Conservation (phyloP, 1,284 basidiomycete species). For the Agaricales sp. region DNA sequence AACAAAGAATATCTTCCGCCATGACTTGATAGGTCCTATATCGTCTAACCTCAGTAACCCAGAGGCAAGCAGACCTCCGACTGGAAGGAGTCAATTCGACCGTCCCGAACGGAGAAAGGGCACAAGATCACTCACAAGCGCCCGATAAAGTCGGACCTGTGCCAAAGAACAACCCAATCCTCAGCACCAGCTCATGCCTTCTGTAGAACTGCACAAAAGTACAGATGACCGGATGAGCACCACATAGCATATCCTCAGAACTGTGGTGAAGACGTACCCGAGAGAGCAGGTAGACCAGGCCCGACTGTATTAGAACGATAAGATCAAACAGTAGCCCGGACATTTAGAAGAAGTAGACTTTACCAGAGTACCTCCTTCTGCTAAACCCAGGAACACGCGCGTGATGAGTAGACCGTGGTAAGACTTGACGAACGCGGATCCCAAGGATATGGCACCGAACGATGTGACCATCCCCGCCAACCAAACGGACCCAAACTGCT, state of each 20-base stretch:
- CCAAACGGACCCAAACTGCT: slow-evolving; percentile 30
- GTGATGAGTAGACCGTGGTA: slow-evolving; percentile 32
- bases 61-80: slow-evolving; percentile 30
- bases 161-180: slow-evolving; percentile 34
- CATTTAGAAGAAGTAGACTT: slow-evolving; percentile 6
- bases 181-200: slow-evolving; percentile 29
- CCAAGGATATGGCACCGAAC: slow-evolving; percentile 31
- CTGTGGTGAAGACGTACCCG: slow-evolving; percentile 18
- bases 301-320: slow-evolving; percentile 20
- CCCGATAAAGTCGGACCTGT: slow-evolving; percentile 30
- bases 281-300: slow-evolving; percentile 28
- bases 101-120: no score
- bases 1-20: slow-evolving; percentile 32
- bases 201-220: slow-evolving; percentile 26
- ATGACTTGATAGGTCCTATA: slow-evolving; percentile 23
- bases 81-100: slow-evolving; percentile 13
- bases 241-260: no score
- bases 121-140: slow-evolving; percentile 23
- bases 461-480: slow-evolving; percentile 25
- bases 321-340: background rate
- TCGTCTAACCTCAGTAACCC: slow-evolving; percentile 24
- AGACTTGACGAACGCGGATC: slow-evolving; percentile 32
- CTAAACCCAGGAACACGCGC: slow-evolving; percentile 34
- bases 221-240: background rate
- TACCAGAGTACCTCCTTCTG: slow-evolving; percentile 38